phyloP scores from a whole-genome alignment of 805 yeast genomes.

The Cyberlindnera suaveolens region DNA sequence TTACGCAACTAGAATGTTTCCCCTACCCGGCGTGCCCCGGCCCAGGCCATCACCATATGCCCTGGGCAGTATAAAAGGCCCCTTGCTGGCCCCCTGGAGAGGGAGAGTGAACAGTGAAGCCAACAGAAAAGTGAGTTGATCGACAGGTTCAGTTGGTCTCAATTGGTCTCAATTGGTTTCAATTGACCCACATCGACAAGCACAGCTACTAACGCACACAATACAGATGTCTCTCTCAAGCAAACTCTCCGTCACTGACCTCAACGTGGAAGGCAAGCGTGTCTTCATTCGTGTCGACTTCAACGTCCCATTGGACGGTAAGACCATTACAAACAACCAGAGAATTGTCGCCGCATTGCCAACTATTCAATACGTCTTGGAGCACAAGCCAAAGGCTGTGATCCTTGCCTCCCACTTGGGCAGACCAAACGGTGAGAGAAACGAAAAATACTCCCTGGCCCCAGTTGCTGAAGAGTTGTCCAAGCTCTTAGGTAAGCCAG shows the following conservation, averaged over 20 bases:
- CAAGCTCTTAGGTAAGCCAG: constrained; percentile 65
- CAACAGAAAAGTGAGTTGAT: background rate
- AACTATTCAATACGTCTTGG: constrained; percentile 91
- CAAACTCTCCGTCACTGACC: constrained; percentile 90
- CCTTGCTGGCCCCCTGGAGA: background rate
- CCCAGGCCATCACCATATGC: background rate
- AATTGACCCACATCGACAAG: background rate
- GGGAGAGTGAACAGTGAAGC: background rate
- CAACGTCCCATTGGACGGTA: constrained; percentile 93
- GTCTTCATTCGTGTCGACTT: constrained; percentile 98
- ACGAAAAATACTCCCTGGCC: constrained; percentile 80
- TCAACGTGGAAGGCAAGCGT: constrained; percentile 81
- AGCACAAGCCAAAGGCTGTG: constrained; percentile 85
- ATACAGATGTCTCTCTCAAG: constrained; percentile 79
- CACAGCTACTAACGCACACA: constrained; percentile 1
- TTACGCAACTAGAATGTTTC: background rate
- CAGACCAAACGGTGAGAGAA: constrained; percentile 95
- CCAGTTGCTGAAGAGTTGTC: constrained; percentile 91
- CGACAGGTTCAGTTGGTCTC: too few relatives aligned
- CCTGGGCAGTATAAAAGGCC: background rate
- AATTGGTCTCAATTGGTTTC: background rate
- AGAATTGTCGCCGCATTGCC: constrained; percentile 99
- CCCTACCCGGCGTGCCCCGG: constrained; percentile 4
- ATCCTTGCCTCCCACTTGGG: constrained; percentile 97
- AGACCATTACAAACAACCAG: constrained; percentile 97